Evolutionary conservation across 2,329 filamentous ascomycete genomes (phyloP), one percentile per base, ranked within the genome.

Genomic region (Juglanconis juglandina): DNA sequence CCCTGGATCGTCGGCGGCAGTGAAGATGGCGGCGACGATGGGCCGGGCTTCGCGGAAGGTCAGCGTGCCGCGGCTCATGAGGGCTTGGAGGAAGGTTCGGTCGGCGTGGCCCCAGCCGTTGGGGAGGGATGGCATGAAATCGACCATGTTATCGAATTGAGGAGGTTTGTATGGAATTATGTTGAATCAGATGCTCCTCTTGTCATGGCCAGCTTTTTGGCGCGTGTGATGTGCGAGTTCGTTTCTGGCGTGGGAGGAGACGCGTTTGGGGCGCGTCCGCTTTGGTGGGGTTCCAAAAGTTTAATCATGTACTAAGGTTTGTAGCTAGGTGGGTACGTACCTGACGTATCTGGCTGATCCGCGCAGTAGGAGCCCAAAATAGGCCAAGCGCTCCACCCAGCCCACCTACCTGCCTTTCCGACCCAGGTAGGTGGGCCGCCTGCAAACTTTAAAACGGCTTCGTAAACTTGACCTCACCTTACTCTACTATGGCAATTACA

Each of bases 41-140:
- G 86, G 84, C 68, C 86, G 86, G 11, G 88, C 87, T 68, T 96
- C 86, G 56, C 86, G 80, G 64, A 90, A 85, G 0, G 91, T 96
- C 73, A 98, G 81, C 49, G 87, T 86, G 30, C 90, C 89, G 53
- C 88, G 87, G 3, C 90, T 86, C 73, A 97, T 81, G 66, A 99
- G 87, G 53, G 91, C 90, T 75, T 99, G 95, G 0, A 98, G 80
- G 70, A 99, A 96, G 8, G 94, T 93, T 60, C 92, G 88, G 72
- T 97, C 90, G 63, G 81, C 82, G 71, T 96, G 79, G 59, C 73
- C 71, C 68, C 83, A 85, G 30, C 74, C 72, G 1, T 65, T 64
- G 3, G 69, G 69, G 10, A 75, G 53, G 17, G 72, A 67, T 17
- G 70, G 69, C 41, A 73, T 68, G 61, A 73, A 72, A 17, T 73